phyloP scores from a whole-genome alignment of 2,329 filamentous ascomycete genomes.

The Colletotrichum cereale region DNA sequence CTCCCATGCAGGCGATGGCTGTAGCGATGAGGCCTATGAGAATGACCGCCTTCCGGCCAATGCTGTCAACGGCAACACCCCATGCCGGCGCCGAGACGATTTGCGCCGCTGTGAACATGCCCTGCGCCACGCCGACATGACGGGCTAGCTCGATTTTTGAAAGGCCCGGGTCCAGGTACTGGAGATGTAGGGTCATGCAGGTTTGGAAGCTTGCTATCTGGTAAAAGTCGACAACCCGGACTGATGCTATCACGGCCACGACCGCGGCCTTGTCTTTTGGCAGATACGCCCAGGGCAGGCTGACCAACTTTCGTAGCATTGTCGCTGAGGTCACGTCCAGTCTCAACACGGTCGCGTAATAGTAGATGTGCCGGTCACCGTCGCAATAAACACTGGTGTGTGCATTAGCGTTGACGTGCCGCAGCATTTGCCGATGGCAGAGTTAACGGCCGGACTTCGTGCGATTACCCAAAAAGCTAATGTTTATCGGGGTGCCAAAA shows the following conservation, averaged over 20 bases:
- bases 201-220: slow-evolving; percentile 20
- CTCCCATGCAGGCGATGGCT: not conserved
- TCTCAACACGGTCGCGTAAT: not conserved
- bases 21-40: slow-evolving; percentile 4
- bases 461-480: too few relatives aligned
- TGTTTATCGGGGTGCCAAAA: too few relatives aligned
- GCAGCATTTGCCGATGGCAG: too few relatives aligned
- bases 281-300: slow-evolving; percentile 2
- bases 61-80: not conserved
- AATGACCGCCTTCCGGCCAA: slow-evolving; percentile 4
- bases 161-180: not conserved
- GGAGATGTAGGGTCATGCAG: slow-evolving; percentile 2
- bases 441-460: too few relatives aligned
- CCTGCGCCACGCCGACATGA: slow-evolving; percentile 12
- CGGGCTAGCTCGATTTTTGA: not conserved
- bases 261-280: slow-evolving; percentile 6
- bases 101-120: slow-evolving; percentile 16
- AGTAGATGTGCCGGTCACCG: not conserved
- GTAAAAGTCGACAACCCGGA: slow-evolving; percentile 14
- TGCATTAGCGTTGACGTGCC: not conserved
- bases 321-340: not conserved
- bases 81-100: slow-evolving; percentile 3
- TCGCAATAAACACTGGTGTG: not conserved
- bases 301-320: not conserved
- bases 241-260: slow-evolving; percentile 8